phyloP scores from a whole-genome alignment of 1,284 basidiomycete genomes.

The Hortiboletus rubellus region DNA sequence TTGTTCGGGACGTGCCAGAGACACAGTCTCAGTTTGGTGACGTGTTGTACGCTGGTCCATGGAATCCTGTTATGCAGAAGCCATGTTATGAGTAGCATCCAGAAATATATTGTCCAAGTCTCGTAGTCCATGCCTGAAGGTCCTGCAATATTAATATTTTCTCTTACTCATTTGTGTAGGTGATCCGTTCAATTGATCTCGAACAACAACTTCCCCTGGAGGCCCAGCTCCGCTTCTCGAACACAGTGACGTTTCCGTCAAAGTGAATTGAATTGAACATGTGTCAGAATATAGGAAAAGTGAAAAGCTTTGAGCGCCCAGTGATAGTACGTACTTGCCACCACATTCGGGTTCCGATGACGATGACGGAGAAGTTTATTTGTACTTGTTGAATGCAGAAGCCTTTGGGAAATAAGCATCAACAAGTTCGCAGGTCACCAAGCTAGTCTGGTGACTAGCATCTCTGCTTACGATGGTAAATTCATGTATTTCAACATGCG shows the following conservation, averaged over 20 bases:
- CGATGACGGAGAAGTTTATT: not conserved
- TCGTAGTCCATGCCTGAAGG: not conserved
- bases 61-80: conserved; percentile 1
- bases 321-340: too few species aligned
- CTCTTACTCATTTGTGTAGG: not conserved
- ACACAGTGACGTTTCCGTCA: not conserved
- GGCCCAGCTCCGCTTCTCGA: not conserved
- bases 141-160: conserved; percentile 1
- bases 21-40: conserved; percentile 5
- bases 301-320: too few species aligned
- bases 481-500: too few species aligned
- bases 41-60: not conserved
- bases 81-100: not conserved
- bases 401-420: conserved; percentile 14
- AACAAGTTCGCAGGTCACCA: not conserved
- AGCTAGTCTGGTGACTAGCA: not conserved
- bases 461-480: conserved; percentile 21
- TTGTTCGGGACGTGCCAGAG: not conserved
- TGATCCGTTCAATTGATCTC: not conserved
- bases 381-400: conserved; percentile 22
- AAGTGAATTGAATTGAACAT: not conserved
- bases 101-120: not conserved
- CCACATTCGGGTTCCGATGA: too few species aligned
- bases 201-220: not conserved
- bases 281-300: not conserved